Base-by-base conservation (phyloP, 768 basidiomycete species). In the Phaeotremella skinneri region DNA sequence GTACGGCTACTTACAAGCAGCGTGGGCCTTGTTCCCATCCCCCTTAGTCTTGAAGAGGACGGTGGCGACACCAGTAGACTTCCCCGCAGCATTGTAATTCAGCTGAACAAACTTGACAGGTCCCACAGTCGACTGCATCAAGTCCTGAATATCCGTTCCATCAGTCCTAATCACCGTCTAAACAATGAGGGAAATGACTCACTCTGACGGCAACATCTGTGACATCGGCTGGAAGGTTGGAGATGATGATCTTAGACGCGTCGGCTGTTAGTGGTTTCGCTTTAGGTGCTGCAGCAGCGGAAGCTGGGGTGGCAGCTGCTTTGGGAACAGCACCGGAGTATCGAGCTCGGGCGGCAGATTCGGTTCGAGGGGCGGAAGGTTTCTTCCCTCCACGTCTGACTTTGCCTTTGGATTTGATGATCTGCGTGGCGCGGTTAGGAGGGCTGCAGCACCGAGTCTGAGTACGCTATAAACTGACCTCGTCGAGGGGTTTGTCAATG, bases 151-250 rank as follows among this genome's bases (percentile, higher is more conserved):
- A 27, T 14, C n/a, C 32, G 16, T 20, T 39, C 6, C 20, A 37
- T 17, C 41, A 55, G 5, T 9, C 13, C 17, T n/a, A n/a, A 30
- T 26, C 32, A 32, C 32, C 17, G 16, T 29, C 23, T 56, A 1
- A 26, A 47, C 32, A 47, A 17, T 31, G 41, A 56, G 13, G 54
- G 41, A 31, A 23, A 1, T 14, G 31, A 80, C 84, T 61, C 62
- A 97, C 96, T 84, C 88, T 90, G 78, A 99, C 85, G 79, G 96
- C 91, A 17, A 82, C 79, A 76, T 98, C 93, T 66, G 91, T 94
- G 54, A 99, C 94, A 73, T 99, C 94, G 5, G 77, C 73, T 30
- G 94, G 94, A 45, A 99, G 85, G 76, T 93, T 93, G 64, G 89
- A 91, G 55, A 99, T 90, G 69, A 98, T 90, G 66, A 98, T 93